Evolutionary conservation across 2,329 filamentous ascomycete genomes (phyloP), one percentile per base, ranked within the genome.

Genomic region (Anisogramma anomala): DNA sequence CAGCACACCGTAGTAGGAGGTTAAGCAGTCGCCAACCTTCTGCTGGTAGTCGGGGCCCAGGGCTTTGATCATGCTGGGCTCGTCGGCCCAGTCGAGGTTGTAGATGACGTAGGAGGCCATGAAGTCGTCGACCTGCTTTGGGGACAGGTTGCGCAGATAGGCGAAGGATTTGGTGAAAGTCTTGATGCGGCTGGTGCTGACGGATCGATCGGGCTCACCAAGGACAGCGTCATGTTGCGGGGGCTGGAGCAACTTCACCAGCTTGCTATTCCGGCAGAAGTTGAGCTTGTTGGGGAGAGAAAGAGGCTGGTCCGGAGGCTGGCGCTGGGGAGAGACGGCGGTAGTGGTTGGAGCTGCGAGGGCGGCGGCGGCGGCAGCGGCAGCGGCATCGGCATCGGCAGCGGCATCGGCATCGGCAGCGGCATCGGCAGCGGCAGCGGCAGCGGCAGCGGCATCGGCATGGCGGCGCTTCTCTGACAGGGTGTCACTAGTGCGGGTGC

Each of bases 101-200:
- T 73, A 72, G 49, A 73, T 72, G 51, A 70, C 61, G 46, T 73
- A 73, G 4, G 69, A 72, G 2, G 66, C 66, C 69, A 73, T 72
- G 53, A 69, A 73, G 47, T 71, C 68, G 41, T 71, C 66, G 3
- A 73, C 67, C 46, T 73, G 57, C 52, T 70, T 63, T 6, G 66
- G 63, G 0, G 60, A 67, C 38, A 73, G 57, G 49, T 67, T 60
- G 45, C 59, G 58, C 31, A 73, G 60, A 50, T 69, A 67, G 47
- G 64, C 66, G 58, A 71, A 71, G 4, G 69, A 63, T 37, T 58
- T 59, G 55, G 66, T 58, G 45, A 73, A 70, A 2, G 64, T 70
- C 56, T 65, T 69, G 54, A 65, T 60, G 28, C 69, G 62, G 47
- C 68, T 68, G 3, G 68, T 58, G 3, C 63, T 64, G 6, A 61